Evolutionary conservation across 306 rosid genomes (phyloP), one percentile per base, ranked within the genome.

Genomic region (Hippophae tibetana): DNA sequence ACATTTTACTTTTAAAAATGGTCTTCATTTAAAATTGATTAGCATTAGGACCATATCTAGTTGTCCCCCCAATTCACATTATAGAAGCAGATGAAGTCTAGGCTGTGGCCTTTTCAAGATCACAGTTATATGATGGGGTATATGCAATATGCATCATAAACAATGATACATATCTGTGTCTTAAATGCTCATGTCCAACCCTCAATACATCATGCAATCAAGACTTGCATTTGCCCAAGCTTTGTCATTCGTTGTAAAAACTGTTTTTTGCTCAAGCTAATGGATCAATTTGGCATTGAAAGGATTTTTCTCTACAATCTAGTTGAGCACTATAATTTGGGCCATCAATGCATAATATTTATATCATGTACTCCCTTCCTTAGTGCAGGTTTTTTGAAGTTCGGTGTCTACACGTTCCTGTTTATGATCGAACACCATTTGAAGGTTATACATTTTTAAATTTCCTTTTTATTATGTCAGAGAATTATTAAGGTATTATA

Each of bases 341-440:
- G 23, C 8, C 6, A 40, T 49, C 8, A 40, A 8, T 55, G 13
- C 47, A 55, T 31, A 18, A n/a, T 18, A 50, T 46, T 23, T 61
- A 47, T 51, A 43, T 57, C 40, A 12, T 49, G 27, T 52, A 9
- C 65, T 64, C 54, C 47, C 65, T 64, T 51, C 47, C 59, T 27
- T 13, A 49, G 25, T 69, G 60, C 85, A 92, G 99, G 86, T 85
- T 74, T 64, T 92, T 92, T 11, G 95, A 88, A 80, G 97, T 92
- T 75, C 81, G 82, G 54, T 92, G 99, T 79, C 75, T 92, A 79
- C 94, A 92, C 64, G 78, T 92, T 66, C 99, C 99, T 48, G 81
- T 72, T 62, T 72, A 66, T 3, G 99, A 92, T 69, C 85, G 85
- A 69, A 92, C 95, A 25, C 87, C 90, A 51, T 88, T 92, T 74